A percentile compares a stretch with the other conserved stretches of the same genome.
Evolutionary conservation across 345 rosid species (phyloP).

Genomic region (Acer negundo): DNA sequence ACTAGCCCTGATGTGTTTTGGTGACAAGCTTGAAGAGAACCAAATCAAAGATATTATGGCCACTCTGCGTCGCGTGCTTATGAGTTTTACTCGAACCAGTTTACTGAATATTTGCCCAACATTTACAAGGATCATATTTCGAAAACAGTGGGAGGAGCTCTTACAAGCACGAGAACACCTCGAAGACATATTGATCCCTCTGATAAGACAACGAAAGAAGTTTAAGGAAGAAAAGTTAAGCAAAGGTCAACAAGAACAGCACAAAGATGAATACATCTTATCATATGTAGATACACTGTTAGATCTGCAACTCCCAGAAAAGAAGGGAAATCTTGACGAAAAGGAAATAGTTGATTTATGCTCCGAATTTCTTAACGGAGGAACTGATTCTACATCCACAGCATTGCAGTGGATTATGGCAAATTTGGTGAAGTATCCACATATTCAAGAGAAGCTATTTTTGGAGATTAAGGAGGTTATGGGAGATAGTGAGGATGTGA

Average conservation of each 20-base stretch:
- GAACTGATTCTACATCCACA: background rate
- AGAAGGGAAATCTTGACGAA: background rate
- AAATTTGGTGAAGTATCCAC: constrained; percentile 5
- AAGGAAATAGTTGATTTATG: background rate
- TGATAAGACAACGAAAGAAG: background rate
- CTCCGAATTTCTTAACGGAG: background rate
- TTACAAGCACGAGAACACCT: background rate
- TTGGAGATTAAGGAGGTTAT: background rate
- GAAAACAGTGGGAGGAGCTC: background rate
- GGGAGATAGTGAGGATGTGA: background rate
- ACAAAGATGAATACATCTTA: background rate
- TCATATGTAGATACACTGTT: constrained; percentile 3
- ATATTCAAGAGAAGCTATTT: constrained; percentile 10
- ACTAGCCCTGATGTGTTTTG: constrained; percentile 1
- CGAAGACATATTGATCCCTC: background rate
- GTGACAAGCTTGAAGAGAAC: background rate
- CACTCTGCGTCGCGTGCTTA: background rate
- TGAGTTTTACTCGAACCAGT: background rate
- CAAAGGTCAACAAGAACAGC: background rate
- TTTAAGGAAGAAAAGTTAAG: background rate
- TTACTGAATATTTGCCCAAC: background rate
- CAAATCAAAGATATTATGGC: background rate
- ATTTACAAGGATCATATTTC: background rate
- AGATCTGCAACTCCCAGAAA: background rate
- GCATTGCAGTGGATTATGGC: constrained; percentile 11